phyloP scores from a whole-genome alignment of 148 eudicot species.

The Talinum fruticosum region DNA sequence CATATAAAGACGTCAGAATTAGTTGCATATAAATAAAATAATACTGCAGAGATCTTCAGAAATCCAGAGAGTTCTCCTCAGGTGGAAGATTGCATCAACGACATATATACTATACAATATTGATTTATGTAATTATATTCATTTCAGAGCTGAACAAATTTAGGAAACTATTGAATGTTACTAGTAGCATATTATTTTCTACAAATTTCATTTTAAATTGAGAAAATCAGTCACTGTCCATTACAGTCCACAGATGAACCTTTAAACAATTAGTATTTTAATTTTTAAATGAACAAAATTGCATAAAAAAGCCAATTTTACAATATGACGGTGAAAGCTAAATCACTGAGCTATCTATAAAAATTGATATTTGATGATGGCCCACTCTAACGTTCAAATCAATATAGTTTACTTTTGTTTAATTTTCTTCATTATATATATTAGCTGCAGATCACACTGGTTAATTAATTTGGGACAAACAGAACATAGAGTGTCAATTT shows the following conservation, averaged over 20 bases:
- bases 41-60: neutral
- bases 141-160: too few relatives aligned
- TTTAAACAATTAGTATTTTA: neutral
- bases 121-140: neutral
- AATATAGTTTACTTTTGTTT: too few relatives aligned
- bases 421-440: too few relatives aligned
- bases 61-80: neutral
- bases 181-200: neutral
- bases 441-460: too few relatives aligned
- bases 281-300: too few relatives aligned
- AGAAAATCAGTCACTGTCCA: neutral
- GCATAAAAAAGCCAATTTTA: neutral
- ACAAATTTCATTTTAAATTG: neutral
- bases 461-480: too few relatives aligned
- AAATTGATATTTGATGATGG: too few relatives aligned
- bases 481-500: too few relatives aligned
- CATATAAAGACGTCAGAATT: neutral
- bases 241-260: neutral
- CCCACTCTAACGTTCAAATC: too few relatives aligned
- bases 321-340: slow-evolving; percentile 15
- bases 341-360: too few relatives aligned
- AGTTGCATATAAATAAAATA: neutral
- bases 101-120: neutral
- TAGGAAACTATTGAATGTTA: too few relatives aligned
- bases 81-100: neutral